Percentiles rank a stretch among this genome's conserved stretches.
These are phyloP conservation scores for Cutaneotrichosporon sp. DNA, from an alignment of 1,284 basidiomycete genomes.

Conservation along the genomic window DNA sequence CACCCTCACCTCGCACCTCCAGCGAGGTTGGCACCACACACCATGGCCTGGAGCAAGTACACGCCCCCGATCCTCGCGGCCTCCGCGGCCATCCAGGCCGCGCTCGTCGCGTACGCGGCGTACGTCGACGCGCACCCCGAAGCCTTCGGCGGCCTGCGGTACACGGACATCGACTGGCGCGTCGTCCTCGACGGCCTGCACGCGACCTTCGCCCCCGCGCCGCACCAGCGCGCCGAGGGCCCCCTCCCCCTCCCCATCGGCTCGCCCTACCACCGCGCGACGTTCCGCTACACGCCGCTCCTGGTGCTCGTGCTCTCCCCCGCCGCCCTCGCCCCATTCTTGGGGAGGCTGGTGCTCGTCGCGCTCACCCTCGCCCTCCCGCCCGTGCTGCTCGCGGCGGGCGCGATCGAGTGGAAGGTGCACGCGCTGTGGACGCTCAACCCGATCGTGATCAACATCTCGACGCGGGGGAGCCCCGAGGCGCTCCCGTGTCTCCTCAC, in stretches of 20 bases:
- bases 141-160: constrained; percentile 63
- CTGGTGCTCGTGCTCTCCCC: constrained; percentile 81
- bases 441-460: constrained; percentile 93
- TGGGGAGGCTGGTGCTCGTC: constrained; percentile 89
- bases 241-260: constrained; percentile 6
- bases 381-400: constrained; percentile 64
- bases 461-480: constrained; percentile 94
- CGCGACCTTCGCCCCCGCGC: neutral
- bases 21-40: neutral
- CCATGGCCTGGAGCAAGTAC: neutral
- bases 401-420: constrained; percentile 29
- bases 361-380: constrained; percentile 82
- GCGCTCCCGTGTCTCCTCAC: constrained; percentile 69
- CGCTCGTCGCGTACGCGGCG: constrained; percentile 41
- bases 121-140: constrained; percentile 48
- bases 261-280: constrained; percentile 89
- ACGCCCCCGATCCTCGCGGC: constrained; percentile 15
- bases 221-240: constrained; percentile 4
- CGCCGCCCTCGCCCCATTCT: constrained; percentile 75
- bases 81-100: constrained; percentile 37
- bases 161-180: constrained; percentile 95
- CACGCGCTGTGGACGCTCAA: constrained; percentile 78
- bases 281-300: constrained; percentile 95
- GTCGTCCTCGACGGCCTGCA: constrained; percentile 90
- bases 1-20: neutral